phyloP scores from a whole-genome alignment of 345 rosid species.

The Syzygium oleosum region DNA sequence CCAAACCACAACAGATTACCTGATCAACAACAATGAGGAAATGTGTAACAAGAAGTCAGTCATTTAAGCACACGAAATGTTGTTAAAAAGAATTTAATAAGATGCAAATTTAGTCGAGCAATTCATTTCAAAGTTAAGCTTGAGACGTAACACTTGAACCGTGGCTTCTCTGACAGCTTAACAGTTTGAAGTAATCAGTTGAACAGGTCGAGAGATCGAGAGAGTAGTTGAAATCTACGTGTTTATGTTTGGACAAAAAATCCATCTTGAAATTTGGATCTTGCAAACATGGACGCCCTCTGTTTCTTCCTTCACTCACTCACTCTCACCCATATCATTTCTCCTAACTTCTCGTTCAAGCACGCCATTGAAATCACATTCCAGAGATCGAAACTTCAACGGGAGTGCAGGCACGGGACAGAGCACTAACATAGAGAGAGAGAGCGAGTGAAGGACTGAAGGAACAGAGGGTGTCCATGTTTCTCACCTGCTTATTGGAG shows the following conservation, averaged over 20 bases:
- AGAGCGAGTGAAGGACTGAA: not conserved
- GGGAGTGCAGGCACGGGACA: not conserved
- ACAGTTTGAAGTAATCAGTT: not conserved
- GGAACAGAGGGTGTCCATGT: not conserved
- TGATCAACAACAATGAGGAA: not conserved
- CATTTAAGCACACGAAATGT: not conserved
- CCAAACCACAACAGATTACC: not conserved
- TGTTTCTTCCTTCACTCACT: not conserved
- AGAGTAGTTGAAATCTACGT: not conserved
- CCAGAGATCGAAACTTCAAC: not conserved
- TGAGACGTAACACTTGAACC: not conserved
- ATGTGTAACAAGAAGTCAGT: not conserved
- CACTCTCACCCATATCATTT: not conserved
- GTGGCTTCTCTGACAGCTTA: not conserved
- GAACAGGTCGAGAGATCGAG: not conserved
- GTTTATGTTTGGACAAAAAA: not conserved
- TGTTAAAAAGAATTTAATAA: not conserved
- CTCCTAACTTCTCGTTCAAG: not conserved
- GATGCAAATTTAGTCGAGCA: not conserved
- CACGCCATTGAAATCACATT: not conserved
- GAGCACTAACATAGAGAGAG: not conserved
- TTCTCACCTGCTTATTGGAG: not conserved
- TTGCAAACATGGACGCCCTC: not conserved
- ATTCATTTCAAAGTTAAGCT: not conserved
- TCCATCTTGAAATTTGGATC: not conserved